phyloP scores from a whole-genome alignment of 2,329 filamentous ascomycete species.

The Nigrospora sphaerica region DNA sequence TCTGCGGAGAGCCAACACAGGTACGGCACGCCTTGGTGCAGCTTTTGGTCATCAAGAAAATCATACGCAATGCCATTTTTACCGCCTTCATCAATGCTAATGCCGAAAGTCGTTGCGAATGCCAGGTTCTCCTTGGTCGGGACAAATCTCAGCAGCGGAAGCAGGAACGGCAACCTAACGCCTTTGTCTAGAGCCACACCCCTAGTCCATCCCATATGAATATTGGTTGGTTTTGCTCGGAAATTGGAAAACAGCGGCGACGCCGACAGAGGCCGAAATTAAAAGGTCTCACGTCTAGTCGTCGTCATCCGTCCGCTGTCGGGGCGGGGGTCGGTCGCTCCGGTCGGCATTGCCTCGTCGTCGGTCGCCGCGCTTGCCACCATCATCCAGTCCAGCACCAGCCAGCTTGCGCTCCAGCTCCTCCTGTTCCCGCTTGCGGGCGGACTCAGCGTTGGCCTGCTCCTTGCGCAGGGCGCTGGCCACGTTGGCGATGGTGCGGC shows the following conservation, averaged over 20 bases:
- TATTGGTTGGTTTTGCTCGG: no score
- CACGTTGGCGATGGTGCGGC: constrained; percentile 71
- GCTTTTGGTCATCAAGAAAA: neutral
- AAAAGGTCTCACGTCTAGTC: constrained; percentile 31
- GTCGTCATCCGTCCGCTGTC: constrained; percentile 48
- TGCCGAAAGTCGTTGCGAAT: no score
- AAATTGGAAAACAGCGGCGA: no score
- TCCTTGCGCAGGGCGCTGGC: constrained; percentile 71
- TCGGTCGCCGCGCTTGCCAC: constrained; percentile 22
- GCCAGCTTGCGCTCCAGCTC: constrained; percentile 63
- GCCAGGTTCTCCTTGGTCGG: no score
- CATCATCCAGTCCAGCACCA: constrained; percentile 30
- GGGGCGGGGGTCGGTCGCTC: constrained; percentile 23
- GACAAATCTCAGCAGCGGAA: no score
- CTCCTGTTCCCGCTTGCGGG: constrained; percentile 70
- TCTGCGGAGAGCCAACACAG: no score
- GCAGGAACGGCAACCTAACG: no score
- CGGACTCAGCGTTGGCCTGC: constrained; percentile 69
- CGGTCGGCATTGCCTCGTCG: constrained; percentile 18
- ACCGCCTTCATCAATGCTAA: neutral
- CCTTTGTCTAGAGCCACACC: no score
- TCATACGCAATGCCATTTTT: neutral
- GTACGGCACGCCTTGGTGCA: no score
- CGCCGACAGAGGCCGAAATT: neutral
- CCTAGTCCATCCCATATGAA: no score